Evolutionary conservation across 331 rosid genomes (phyloP).

Genomic region (Spiraea crenata): DNA sequence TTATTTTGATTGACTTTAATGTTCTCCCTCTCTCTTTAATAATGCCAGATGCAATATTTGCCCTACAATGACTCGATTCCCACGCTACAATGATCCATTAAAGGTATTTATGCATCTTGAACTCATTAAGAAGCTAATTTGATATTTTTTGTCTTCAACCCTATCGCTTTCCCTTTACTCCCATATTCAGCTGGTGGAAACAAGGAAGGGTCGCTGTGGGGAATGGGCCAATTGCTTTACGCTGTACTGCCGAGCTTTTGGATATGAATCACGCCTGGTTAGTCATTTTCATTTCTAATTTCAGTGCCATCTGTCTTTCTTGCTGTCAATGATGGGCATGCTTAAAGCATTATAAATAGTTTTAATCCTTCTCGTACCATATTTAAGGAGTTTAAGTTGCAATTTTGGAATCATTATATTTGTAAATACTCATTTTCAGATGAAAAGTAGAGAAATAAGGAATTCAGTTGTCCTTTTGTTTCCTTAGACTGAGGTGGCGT

Average conservation of each 20-base stretch:
- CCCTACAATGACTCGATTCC: constrained; percentile 61
- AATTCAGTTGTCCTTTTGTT: not conserved
- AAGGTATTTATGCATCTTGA: constrained; percentile 53
- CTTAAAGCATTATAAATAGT: not conserved
- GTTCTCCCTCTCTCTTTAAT: constrained; percentile 4
- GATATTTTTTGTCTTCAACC: constrained; percentile 11
- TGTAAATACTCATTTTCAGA: not conserved
- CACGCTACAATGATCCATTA: constrained; percentile 82
- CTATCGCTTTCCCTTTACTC: constrained; percentile 13
- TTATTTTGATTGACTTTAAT: too few relatives aligned
- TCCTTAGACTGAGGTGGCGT: not conserved
- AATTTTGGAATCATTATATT: not conserved
- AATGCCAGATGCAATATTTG: constrained; percentile 63
- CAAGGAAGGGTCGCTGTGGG: constrained; percentile 93
- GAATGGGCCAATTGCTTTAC: constrained; percentile 99
- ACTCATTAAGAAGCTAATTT: not conserved
- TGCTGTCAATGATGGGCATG: not conserved
- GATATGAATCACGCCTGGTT: constrained; percentile 85
- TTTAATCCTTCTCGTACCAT: not conserved
- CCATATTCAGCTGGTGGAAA: constrained; percentile 77
- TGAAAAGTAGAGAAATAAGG: not conserved
- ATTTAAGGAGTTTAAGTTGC: not conserved
- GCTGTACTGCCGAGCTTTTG: constrained; percentile 87
- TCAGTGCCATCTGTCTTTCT: not conserved
- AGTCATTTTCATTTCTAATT: constrained; percentile 28